These are phyloP conservation scores for Alternaria triticimaculans DNA, from an alignment of 2,329 filamentous ascomycete species.

Conservation along the genomic window DNA sequence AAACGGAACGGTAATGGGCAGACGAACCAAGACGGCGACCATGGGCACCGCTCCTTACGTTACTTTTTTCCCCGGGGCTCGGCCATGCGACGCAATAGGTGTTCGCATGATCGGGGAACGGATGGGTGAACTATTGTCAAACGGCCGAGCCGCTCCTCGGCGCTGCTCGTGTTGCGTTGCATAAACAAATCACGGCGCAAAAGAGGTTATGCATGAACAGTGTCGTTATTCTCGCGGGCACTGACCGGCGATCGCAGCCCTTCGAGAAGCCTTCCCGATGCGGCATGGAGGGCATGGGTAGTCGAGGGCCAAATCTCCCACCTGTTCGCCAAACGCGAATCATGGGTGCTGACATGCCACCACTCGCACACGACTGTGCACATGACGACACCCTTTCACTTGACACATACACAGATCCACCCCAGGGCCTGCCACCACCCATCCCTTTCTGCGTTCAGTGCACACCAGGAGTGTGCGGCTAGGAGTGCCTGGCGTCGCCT, in stretches of 20 bases:
- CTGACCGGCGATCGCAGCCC: constrained; percentile 17
- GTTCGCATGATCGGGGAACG: constrained; percentile 20
- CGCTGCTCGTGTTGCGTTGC: background rate
- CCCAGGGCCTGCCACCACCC: background rate
- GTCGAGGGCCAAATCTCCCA: constrained; percentile 12
- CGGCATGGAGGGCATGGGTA: background rate
- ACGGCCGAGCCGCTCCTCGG: constrained; percentile 18
- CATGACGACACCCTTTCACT: constrained; percentile 22
- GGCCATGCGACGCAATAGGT: constrained; percentile 9
- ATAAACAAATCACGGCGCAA: background rate
- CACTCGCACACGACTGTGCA: background rate
- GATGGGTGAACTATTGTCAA: constrained; percentile 38
- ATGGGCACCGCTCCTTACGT: constrained; percentile 1
- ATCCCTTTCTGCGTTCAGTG: background rate
- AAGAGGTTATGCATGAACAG: constrained; percentile 5
- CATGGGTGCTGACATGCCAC: constrained; percentile 7
- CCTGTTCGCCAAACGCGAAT: constrained; percentile 31
- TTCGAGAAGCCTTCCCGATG: constrained; percentile 34
- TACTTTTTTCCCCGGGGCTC: constrained; percentile 18
- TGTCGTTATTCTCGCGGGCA: background rate
- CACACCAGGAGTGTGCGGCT: background rate
- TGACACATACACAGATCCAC: constrained; percentile 16
- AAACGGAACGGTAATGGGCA: constrained; percentile 5
- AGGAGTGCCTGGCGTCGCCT: background rate
- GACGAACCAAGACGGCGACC: constrained; percentile 1